Percentiles rank a stretch among this genome's conserved stretches.
phyloP scores from a whole-genome alignment of 179 eudicot genomes.

The Spergularia azorica region DNA sequence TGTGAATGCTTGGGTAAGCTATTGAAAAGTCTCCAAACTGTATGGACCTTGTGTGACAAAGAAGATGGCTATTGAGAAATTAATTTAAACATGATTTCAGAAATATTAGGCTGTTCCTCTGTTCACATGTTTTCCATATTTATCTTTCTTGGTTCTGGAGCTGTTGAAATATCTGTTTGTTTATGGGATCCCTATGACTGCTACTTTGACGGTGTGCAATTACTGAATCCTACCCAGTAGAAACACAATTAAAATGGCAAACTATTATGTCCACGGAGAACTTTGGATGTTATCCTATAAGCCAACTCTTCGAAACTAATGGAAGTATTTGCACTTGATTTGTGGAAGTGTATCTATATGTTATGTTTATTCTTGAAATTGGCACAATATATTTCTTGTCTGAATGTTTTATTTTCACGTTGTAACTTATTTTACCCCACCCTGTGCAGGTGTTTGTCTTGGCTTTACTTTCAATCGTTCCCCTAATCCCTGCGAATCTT shows the following conservation, averaged over 20 bases:
- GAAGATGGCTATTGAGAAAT: background rate
- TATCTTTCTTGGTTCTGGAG: background rate
- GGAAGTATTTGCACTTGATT: background rate
- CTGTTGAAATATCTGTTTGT: constrained; percentile 4
- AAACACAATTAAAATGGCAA: background rate
- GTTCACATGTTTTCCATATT: background rate
- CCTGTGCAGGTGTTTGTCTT: constrained; percentile 73
- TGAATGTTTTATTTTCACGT: constrained; percentile 11
- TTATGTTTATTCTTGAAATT: background rate
- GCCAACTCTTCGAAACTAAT: background rate
- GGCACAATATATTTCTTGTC: background rate
- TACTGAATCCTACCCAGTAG: background rate
- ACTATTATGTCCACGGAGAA: background rate
- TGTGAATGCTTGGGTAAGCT: constrained; percentile 88
- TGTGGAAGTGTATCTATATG: background rate
- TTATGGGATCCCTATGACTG: background rate
- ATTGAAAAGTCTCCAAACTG: background rate
- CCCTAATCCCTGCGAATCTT: constrained; percentile 66
- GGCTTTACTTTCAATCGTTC: constrained; percentile 77
- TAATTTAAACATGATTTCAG: constrained; percentile 2
- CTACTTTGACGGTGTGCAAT: background rate
- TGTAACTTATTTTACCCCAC: constrained; percentile 3
- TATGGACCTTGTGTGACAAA: background rate
- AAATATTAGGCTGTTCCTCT: background rate
- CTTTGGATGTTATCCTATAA: background rate